phyloP scores from a whole-genome alignment of 257 asterid genomes.

The Mentha longifolia region DNA sequence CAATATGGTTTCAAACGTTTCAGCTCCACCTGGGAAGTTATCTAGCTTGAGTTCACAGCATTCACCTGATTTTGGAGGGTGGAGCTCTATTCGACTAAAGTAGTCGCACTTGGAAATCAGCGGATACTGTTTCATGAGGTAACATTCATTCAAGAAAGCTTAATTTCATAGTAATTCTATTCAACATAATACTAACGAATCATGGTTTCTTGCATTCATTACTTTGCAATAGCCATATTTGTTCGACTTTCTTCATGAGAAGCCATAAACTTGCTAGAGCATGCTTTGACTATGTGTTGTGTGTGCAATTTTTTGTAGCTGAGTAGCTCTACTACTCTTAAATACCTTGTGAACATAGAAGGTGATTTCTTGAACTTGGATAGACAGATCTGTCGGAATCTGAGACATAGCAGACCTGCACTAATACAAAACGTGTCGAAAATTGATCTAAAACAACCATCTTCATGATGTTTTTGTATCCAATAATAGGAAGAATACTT shows the following conservation, averaged over 20 bases:
- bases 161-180: too few species aligned
- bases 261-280: not conserved
- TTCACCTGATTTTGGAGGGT: conserved; percentile 39
- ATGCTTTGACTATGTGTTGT: not conserved
- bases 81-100: conserved; percentile 54
- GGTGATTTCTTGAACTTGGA: conserved; percentile 75
- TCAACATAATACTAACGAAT: not conserved
- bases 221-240: conserved; percentile 1
- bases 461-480: not conserved
- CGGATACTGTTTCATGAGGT: conserved; percentile 61
- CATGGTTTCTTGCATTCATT: not conserved
- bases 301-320: too few species aligned
- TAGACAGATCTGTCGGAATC: conserved; percentile 73
- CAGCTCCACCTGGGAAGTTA: conserved; percentile 80
- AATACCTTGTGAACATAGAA: conserved; percentile 81
- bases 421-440: conserved; percentile 30
- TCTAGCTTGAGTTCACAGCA: conserved; percentile 58
- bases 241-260: not conserved
- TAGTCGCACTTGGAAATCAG: conserved; percentile 65
- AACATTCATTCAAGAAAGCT: conserved; percentile 4
- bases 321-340: not conserved
- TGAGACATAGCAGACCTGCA: conserved; percentile 74
- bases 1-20: conserved; percentile 59
- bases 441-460: not conserved
- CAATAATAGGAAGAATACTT: not conserved